phyloP scores from a whole-genome alignment of 768 basidiomycete genomes.

The Lactarius hengduanensis region DNA sequence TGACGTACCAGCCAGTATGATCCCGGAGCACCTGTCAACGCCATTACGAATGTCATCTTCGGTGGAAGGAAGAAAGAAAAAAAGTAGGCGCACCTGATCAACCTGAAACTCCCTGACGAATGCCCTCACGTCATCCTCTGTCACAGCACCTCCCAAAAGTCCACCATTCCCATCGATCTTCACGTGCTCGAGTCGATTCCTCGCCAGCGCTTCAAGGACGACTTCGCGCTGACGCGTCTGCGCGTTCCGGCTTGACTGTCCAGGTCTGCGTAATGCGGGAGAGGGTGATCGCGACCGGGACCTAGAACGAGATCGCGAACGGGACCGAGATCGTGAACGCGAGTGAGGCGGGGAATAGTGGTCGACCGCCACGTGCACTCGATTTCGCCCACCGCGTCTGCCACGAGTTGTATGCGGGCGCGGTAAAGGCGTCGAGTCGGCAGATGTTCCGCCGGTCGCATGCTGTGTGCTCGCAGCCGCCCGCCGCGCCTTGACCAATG shows the following conservation, averaged over 20 bases:
- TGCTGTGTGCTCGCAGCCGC: constrained; percentile 13
- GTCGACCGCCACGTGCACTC: constrained; percentile 19
- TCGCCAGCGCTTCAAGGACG: constrained; percentile 51
- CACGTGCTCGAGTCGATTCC: constrained; percentile 67
- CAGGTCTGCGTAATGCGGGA: constrained; percentile 43
- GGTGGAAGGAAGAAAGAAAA: constrained; percentile 18
- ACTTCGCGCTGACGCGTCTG: constrained; percentile 37
- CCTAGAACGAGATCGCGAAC: constrained; percentile 7
- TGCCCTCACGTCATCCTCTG: constrained; percentile 63
- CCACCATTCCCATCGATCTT: constrained; percentile 51
- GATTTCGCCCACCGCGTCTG: constrained; percentile 22
- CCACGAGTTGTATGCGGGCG: constrained; percentile 12
- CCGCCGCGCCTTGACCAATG: constrained; percentile 26
- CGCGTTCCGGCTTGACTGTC: constrained; percentile 34
- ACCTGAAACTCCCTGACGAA: constrained; percentile 73
- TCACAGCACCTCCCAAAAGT: constrained; percentile 48
- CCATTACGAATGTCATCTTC: constrained; percentile 12
- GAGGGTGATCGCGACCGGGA: constrained; percentile 41
- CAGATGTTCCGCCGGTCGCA: constrained; percentile 11
- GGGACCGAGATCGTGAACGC: constrained; percentile 20
- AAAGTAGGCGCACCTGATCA: constrained; percentile 56
- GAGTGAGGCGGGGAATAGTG: constrained; percentile 28
- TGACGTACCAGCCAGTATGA: constrained; percentile 74
- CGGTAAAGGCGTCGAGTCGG: constrained; percentile 19
- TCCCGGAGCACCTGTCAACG: constrained; percentile 63